phyloP scores from a whole-genome alignment of 2,329 filamentous ascomycete genomes.

The Neopestalotiopsis sp. region DNA sequence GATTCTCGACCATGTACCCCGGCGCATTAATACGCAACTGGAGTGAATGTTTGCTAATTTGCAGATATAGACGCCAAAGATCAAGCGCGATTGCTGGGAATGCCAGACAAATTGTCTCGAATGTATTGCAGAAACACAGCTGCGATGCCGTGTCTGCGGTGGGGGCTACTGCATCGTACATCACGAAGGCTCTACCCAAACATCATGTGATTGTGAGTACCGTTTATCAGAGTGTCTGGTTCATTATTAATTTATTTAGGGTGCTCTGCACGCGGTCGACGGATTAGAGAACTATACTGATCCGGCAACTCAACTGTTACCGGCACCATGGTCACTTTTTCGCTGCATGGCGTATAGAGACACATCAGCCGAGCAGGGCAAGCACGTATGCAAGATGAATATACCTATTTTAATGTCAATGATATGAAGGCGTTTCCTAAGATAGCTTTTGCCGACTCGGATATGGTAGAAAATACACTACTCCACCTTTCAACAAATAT shows the following conservation, averaged over 20 bases:
- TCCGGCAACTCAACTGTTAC: not conserved
- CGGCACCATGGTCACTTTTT: too few species aligned
- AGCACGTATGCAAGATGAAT: not conserved
- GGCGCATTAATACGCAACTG: not conserved
- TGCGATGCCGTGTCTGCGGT: conserved; percentile 73
- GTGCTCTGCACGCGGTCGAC: conserved; percentile 43
- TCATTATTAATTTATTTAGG: conserved; percentile 30
- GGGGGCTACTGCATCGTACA: conserved; percentile 85
- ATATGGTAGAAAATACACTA: conserved; percentile 1
- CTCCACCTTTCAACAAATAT: not conserved
- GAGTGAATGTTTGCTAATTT: conserved; percentile 16
- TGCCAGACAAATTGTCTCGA: conserved; percentile 74
- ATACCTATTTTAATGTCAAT: not conserved
- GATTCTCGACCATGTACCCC: conserved; percentile 20
- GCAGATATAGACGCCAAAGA: conserved; percentile 59
- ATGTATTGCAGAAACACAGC: conserved; percentile 76
- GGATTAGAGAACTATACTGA: conserved; percentile 32
- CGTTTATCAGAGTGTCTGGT: conserved; percentile 12
- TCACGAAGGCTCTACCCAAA: conserved; percentile 80
- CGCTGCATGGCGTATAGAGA: too few species aligned
- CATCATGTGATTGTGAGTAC: conserved; percentile 53
- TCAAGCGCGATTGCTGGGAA: conserved; percentile 76
- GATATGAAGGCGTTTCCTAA: not conserved
- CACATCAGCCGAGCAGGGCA: too few species aligned
- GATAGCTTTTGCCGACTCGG: not conserved